Conservation (phyloP, 306 rosid genomes). For the Citrullus colocynthis region DNA sequence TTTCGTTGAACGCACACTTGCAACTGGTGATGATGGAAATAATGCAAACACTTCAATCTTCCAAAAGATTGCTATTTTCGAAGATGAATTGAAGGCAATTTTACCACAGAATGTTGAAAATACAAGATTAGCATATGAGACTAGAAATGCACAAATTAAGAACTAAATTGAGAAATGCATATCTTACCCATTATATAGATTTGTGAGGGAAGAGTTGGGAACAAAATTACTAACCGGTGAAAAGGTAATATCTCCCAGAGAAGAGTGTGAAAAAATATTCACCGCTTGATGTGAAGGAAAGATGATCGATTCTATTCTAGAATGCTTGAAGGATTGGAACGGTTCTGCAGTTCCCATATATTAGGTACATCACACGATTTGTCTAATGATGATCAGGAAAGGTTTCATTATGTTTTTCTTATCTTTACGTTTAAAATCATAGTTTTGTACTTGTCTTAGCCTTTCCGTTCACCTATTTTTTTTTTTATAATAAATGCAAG, state of each 20-base stretch:
- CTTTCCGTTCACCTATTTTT: no score
- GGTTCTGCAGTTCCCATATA: constrained; percentile 73
- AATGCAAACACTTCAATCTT: constrained; percentile 52
- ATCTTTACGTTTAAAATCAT: no score
- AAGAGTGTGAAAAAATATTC: constrained; percentile 64
- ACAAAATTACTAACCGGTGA: constrained; percentile 49
- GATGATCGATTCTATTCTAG: constrained; percentile 59
- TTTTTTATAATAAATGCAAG: no score
- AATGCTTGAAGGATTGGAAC: constrained; percentile 61
- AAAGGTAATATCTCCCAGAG: constrained; percentile 51
- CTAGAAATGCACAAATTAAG: constrained; percentile 26
- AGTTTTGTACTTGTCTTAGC: no score
- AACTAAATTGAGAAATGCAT: constrained; percentile 61
- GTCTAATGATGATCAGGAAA: background rate
- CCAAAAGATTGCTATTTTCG: constrained; percentile 50
- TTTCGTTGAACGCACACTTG: constrained; percentile 59
- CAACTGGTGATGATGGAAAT: constrained; percentile 40
- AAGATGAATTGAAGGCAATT: constrained; percentile 45
- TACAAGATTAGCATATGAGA: constrained; percentile 37
- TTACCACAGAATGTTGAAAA: constrained; percentile 68
- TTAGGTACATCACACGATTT: background rate
- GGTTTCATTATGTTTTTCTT: background rate
- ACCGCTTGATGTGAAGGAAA: constrained; percentile 57
- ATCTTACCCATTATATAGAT: constrained; percentile 72
- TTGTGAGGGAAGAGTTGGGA: constrained; percentile 60